Evolutionary conservation across 768 basidiomycete species (phyloP).

Genomic region (Lyophyllum atratum): DNA sequence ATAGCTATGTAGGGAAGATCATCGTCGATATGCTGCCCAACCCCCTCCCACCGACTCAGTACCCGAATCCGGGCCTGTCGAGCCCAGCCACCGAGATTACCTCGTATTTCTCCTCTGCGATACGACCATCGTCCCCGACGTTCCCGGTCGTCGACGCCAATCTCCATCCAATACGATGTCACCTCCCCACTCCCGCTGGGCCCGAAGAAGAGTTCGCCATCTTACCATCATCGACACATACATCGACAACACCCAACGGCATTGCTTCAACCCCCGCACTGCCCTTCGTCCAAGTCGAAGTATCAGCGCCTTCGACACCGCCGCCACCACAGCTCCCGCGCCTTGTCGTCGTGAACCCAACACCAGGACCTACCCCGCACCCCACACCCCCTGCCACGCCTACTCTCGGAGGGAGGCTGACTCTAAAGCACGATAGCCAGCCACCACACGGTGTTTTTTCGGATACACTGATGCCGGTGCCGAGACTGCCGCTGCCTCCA

Average conservation of each 20-base stretch:
- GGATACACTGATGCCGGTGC: background rate
- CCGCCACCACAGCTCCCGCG: constrained; percentile 38
- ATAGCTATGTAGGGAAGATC: constrained; percentile 28
- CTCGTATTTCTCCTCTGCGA: background rate
- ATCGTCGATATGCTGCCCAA: constrained; percentile 64
- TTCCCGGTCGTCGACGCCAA: background rate
- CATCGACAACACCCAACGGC: background rate
- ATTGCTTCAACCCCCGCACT: background rate
- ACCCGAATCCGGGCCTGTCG: constrained; percentile 12
- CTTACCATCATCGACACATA: constrained; percentile 9
- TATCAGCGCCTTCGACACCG: constrained; percentile 4
- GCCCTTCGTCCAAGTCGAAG: background rate
- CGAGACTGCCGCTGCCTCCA: background rate
- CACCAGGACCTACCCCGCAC: constrained; percentile 75
- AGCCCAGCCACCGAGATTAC: constrained; percentile 8
- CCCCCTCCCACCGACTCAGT: constrained; percentile 24
- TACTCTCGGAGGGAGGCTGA: constrained; percentile 1
- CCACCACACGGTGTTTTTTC: background rate
- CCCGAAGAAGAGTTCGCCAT: constrained; percentile 15
- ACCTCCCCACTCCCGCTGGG: constrained; percentile 12
- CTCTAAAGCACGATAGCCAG: background rate
- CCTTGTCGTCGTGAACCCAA: constrained; percentile 73
- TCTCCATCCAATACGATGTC: constrained; percentile 5
- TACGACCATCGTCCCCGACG: background rate
- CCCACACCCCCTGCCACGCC: constrained; percentile 81